Evolutionary conservation across 371 early-diverging fungal genomes (phyloP).

Genomic region (Choanephora cucurbitarum): DNA sequence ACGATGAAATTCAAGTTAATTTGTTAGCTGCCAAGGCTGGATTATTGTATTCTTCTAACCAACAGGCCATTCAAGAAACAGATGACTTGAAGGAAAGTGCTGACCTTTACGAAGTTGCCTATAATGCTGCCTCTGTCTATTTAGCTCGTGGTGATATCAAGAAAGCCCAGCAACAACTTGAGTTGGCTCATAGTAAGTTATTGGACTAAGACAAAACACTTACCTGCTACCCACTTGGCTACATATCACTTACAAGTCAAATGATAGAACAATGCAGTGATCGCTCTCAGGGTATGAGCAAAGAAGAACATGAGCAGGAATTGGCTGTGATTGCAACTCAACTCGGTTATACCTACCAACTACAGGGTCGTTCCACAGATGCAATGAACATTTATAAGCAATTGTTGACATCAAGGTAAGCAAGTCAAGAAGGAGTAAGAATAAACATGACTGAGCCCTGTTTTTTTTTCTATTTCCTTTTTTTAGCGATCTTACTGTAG

Average conservation of each 20-base stretch:
- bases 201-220: too few species aligned
- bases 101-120: constrained; percentile 68
- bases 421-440: background rate
- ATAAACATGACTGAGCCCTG: background rate
- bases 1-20: constrained; percentile 56
- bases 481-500: constrained; percentile 51
- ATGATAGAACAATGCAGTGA: constrained; percentile 46
- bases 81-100: constrained; percentile 15
- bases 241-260: too few species aligned
- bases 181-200: constrained; percentile 60
- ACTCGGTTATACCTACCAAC: constrained; percentile 74
- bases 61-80: constrained; percentile 24
- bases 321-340: constrained; percentile 69
- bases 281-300: constrained; percentile 39
- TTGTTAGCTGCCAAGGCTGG: constrained; percentile 70
- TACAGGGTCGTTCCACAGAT: constrained; percentile 57
- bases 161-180: constrained; percentile 59
- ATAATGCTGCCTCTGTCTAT: constrained; percentile 68
- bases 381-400: constrained; percentile 67
- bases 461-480: too few species aligned
- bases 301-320: constrained; percentile 73
- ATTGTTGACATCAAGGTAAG: constrained; percentile 63
- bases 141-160: constrained; percentile 57
- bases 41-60: constrained; percentile 50
- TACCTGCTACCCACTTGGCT: too few species aligned